phyloP scores from a whole-genome alignment of 2,329 filamentous ascomycete species.

The Aspergillus oerlinghausenensis region DNA sequence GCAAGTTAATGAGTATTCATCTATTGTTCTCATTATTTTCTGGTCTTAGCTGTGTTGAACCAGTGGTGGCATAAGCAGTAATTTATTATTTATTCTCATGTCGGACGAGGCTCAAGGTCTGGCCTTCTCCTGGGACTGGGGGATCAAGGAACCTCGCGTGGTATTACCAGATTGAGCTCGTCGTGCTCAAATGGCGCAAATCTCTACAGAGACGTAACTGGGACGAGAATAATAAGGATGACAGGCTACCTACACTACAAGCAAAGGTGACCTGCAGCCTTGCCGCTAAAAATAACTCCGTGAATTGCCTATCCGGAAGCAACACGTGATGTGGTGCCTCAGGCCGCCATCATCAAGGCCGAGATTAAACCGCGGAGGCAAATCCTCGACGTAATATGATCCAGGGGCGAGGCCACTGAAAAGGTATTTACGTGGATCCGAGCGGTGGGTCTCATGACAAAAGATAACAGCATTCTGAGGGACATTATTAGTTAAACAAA shows the following conservation, averaged over 20 bases:
- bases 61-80: neutral
- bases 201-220: too few relatives aligned
- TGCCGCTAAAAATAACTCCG: neutral
- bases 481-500: neutral
- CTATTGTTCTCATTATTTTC: too few relatives aligned
- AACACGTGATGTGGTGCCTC: neutral
- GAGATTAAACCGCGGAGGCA: too few relatives aligned
- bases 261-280: neutral
- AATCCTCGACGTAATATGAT: neutral
- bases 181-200: too few relatives aligned
- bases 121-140: neutral
- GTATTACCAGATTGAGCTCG: neutral
- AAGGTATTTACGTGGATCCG: neutral
- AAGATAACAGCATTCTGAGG: neutral
- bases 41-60: neutral
- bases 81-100: too few relatives aligned
- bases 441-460: neutral
- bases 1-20: neutral
- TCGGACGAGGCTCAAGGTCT: neutral
- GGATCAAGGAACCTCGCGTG: neutral
- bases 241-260: neutral
- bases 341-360: neutral
- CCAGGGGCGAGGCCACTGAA: neutral
- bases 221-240: too few relatives aligned
- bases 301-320: neutral